Evolutionary conservation across 2,329 filamentous ascomycete species (phyloP).

Genomic region (Exophiala sideris): DNA sequence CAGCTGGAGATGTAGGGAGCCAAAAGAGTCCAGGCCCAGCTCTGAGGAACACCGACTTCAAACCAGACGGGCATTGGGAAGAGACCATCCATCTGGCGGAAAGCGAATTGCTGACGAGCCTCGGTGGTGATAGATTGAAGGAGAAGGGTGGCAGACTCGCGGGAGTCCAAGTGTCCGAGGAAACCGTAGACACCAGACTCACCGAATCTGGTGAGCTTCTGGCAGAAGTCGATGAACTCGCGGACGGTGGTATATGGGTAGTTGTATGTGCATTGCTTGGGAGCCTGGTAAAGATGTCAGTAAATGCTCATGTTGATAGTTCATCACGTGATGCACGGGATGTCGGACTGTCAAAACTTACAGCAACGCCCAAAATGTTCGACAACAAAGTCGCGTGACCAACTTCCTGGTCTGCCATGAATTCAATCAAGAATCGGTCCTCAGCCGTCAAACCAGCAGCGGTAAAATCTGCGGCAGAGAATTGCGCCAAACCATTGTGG

Average conservation of each 20-base stretch:
- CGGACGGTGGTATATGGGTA: slow-evolving; percentile 72
- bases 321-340: too few relatives aligned
- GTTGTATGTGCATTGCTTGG: slow-evolving; percentile 74
- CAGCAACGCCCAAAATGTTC: slow-evolving; percentile 70
- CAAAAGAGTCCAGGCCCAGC: slow-evolving; percentile 65
- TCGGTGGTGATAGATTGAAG: slow-evolving; percentile 73
- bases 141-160: slow-evolving; percentile 69
- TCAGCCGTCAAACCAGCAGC: slow-evolving; percentile 65
- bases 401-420: slow-evolving; percentile 74
- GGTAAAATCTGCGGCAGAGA: slow-evolving; percentile 66
- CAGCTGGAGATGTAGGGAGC: slow-evolving; percentile 79
- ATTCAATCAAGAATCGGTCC: slow-evolving; percentile 67
- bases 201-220: slow-evolving; percentile 79
- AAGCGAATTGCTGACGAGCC: slow-evolving; percentile 78
- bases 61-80: slow-evolving; percentile 84
- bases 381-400: slow-evolving; percentile 73
- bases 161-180: slow-evolving; percentile 71
- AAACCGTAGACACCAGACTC: slow-evolving; percentile 80
- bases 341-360: background rate
- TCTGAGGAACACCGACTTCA: slow-evolving; percentile 73
- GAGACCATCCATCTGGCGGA: slow-evolving; percentile 76
- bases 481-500: slow-evolving; percentile 68
- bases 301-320: background rate
- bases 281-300: slow-evolving; percentile 38
- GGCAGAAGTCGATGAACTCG: slow-evolving; percentile 79